A percentile compares a stretch with the other conserved stretches of the same genome.
phyloP scores from a whole-genome alignment of 148 eudicot species.

The Silene latifolia region DNA sequence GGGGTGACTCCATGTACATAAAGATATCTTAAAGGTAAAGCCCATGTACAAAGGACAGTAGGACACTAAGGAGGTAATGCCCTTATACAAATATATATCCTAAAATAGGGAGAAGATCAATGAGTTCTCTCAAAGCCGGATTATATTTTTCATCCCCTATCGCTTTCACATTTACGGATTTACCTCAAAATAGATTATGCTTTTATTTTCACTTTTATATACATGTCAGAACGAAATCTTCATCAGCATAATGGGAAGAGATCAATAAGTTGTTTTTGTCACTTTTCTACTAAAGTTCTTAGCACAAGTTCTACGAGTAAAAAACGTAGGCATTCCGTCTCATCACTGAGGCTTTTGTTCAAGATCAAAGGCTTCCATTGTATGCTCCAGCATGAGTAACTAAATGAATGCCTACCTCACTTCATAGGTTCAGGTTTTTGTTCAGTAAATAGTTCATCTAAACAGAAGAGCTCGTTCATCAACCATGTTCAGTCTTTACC shows the following conservation, averaged over 20 bases:
- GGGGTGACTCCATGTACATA: no score
- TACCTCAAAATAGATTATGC: background rate
- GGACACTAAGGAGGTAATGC: no score
- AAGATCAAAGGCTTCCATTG: background rate
- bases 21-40: no score
- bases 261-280: background rate
- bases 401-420: background rate
- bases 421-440: background rate
- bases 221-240: background rate
- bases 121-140: background rate
- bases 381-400: background rate
- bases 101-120: no score
- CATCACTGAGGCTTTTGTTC: background rate
- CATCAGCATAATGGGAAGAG: background rate
- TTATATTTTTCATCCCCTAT: background rate
- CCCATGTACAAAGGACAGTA: no score
- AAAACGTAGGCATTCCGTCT: background rate
- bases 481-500: background rate
- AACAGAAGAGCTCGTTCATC: background rate
- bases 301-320: background rate
- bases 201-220: no score
- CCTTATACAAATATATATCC: no score
- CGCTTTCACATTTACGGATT: background rate
- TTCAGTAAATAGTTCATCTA: background rate
- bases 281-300: background rate